Conservation (phyloP, 2,329 filamentous ascomycete genomes). For the Epichloe baconii region DNA sequence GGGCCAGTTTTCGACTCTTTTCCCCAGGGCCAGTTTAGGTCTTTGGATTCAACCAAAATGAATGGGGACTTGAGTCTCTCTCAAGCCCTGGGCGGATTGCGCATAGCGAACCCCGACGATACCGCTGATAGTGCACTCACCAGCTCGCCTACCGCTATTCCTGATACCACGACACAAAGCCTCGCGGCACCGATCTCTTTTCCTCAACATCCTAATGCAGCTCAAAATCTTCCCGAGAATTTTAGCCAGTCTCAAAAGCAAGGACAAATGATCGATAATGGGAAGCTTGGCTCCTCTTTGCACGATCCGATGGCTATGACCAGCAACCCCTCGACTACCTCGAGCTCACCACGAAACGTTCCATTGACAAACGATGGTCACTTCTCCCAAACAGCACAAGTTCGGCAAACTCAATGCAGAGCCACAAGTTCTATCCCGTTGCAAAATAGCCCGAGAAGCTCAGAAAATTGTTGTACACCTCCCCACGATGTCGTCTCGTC, state of each 20-base stretch:
- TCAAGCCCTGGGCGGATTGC: conserved; percentile 81
- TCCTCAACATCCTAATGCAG: not conserved
- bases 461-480: conserved; percentile 16
- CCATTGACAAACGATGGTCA: conserved; percentile 5
- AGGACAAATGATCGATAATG: not conserved
- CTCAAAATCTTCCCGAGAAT: not conserved
- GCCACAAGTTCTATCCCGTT: conserved; percentile 52
- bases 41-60: conserved; percentile 42
- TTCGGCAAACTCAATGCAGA: conserved; percentile 37
- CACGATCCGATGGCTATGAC: not conserved
- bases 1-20: conserved; percentile 5
- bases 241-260: not conserved
- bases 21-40: conserved; percentile 13
- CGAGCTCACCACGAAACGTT: conserved; percentile 6
- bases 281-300: not conserved
- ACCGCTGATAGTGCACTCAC: conserved; percentile 24
- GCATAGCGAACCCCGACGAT: conserved; percentile 93
- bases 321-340: not conserved
- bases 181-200: conserved; percentile 7
- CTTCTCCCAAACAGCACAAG: conserved; percentile 6
- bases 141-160: conserved; percentile 8
- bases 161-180: conserved; percentile 11
- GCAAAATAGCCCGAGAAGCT: conserved; percentile 62
- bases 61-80: conserved; percentile 87
- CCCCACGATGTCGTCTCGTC: conserved; percentile 12